Base-by-base conservation (phyloP, 2,329 filamentous ascomycete species). In the Hymenoscyphus salicellus region DNA sequence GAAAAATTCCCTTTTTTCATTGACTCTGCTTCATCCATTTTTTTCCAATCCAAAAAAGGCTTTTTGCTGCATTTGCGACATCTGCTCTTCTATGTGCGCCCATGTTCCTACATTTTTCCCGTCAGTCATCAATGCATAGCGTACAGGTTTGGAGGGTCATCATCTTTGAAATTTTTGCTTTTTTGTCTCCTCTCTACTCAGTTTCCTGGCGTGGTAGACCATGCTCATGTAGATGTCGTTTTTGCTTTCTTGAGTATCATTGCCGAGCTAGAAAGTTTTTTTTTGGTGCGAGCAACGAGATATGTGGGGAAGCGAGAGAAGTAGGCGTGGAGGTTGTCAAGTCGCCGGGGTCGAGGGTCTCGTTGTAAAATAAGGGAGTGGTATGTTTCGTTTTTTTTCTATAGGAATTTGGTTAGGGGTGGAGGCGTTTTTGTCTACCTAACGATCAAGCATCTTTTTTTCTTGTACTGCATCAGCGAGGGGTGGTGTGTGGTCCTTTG, bases 91-190 rank as follows among this genome's bases (percentile, higher is more conserved):
- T 8, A 23, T 11, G 23, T 4, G 28, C 16, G 52, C 10, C 8
- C 28, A 10, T 32, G n/a, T 32, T n/a, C 20, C 16, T 56, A 49
- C 61, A 55, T 63, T 57, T 56, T 46, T 36, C 14, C 58, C 26
- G 55, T 38, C 61, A 41, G 57, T 70, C 65, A 59, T 68, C 61
- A 61, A 57, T 65, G 70, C 70, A 71, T 71, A 71, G 70, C 68
- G 68, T 67, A 49, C 61, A 60, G 67, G 65, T 69, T 49, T 55
- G 65, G 65, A 66, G 67, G 65, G 64, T 63, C 61, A 65, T 68
- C 60, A 63, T 62, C 57, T 59, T 28, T 55, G n/a, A n/a, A n/a
- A n/a, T n/a, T 65, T 59, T 43, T 43, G 20, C 38, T 46, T 59
- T 23, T 46, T 62, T 23, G 59, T 60, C 41, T 38, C 59, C 26